A percentile compares a stretch with the other conserved stretches of the same genome.
Conservation (phyloP, 805 yeast genomes). For the Candida coquimbonensis region DNA sequence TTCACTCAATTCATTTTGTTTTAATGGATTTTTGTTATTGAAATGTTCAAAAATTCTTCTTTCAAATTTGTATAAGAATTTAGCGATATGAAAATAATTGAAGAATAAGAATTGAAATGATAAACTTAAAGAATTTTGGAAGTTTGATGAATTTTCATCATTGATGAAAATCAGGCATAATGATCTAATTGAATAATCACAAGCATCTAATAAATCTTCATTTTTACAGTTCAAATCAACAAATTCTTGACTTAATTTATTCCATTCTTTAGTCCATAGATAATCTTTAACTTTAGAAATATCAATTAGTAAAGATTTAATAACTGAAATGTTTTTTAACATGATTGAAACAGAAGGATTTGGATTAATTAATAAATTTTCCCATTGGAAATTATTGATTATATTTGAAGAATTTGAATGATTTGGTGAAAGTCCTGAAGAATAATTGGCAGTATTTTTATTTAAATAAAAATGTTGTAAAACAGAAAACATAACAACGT, state of each 20-base stretch:
- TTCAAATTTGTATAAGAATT: slow-evolving; percentile 20
- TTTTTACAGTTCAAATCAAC: slow-evolving; percentile 12
- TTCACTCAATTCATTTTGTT: slow-evolving; percentile 11
- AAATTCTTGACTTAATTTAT: slow-evolving; percentile 17
- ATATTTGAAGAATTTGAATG: slow-evolving; percentile 35
- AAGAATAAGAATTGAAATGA: slow-evolving; percentile 19
- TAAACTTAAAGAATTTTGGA: slow-evolving; percentile 16
- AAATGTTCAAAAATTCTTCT: slow-evolving; percentile 14
- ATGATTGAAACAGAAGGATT: slow-evolving; percentile 30
- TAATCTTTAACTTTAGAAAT: slow-evolving; percentile 29
- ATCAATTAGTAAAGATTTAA: slow-evolving; percentile 29
- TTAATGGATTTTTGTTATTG: slow-evolving; percentile 5
- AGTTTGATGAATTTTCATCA: slow-evolving; percentile 21
- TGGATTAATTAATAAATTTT: slow-evolving; percentile 23
- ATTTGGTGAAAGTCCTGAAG: slow-evolving; percentile 30
- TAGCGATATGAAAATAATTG: slow-evolving; percentile 21
- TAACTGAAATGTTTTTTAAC: slow-evolving; percentile 27
- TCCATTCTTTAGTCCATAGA: slow-evolving; percentile 34
- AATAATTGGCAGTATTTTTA: slow-evolving; percentile 23
- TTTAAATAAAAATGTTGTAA: slow-evolving; percentile 29
- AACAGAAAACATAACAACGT: slow-evolving; percentile 34
- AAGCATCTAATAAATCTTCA: slow-evolving; percentile 23
- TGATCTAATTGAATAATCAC: slow-evolving; percentile 23
- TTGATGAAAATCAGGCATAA: slow-evolving; percentile 19
- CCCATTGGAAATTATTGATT: slow-evolving; percentile 29